A percentile compares a stretch with the other conserved stretches of the same genome.
phyloP scores from a whole-genome alignment of 225 moss, liverwort and hornwort species.

The Rhytidiadelphus loreus region DNA sequence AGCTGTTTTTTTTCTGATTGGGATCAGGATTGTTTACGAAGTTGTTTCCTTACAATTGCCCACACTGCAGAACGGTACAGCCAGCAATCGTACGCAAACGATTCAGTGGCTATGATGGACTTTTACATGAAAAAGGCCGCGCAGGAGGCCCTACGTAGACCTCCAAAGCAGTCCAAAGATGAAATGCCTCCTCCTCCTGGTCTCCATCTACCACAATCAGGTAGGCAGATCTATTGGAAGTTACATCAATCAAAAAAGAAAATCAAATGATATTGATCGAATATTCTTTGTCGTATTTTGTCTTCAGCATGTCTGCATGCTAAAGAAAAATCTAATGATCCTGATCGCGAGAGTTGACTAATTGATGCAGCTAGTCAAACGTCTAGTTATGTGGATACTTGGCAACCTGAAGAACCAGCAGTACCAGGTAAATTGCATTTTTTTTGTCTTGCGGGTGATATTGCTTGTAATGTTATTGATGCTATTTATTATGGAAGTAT shows the following conservation, averaged over 20 bases:
- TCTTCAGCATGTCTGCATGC: not conserved
- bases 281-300: not conserved
- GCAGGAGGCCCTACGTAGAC: conserved; percentile 84
- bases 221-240: conserved; percentile 20
- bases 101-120: conserved; percentile 99
- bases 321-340: not conserved
- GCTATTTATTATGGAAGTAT: not conserved
- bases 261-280: not conserved
- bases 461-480: not conserved
- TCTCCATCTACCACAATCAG: conserved; percentile 36
- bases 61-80: conserved; percentile 21
- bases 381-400: conserved; percentile 37
- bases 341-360: conserved; percentile 22
- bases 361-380: conserved; percentile 36
- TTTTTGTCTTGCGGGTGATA: not conserved
- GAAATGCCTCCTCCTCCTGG: conserved; percentile 72
- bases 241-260: not conserved
- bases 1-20: not conserved
- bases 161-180: conserved; percentile 77
- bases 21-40: not conserved
- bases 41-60: not conserved
- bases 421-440: conserved; percentile 31
- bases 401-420: conserved; percentile 65
- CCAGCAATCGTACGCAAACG: conserved; percentile 54
- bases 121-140: conserved; percentile 99